phyloP scores from a whole-genome alignment of 2,329 filamentous ascomycete species.

The Alternaria hordeiaustralica region DNA sequence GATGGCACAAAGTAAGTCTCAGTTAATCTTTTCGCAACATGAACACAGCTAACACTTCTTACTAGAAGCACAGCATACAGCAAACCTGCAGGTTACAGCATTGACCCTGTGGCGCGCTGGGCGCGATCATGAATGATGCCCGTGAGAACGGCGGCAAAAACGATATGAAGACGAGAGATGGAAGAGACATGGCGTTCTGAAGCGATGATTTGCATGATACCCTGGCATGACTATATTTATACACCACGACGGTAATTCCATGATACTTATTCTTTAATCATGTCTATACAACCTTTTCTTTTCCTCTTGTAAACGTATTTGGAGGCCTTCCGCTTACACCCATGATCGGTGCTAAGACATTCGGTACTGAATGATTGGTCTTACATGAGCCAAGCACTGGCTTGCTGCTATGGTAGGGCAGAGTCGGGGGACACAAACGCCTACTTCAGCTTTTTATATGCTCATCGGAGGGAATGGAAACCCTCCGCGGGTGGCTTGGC shows the following conservation, averaged over 20 bases:
- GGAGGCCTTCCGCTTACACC: neutral
- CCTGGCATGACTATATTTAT: neutral
- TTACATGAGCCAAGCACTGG: neutral
- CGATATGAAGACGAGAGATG: neutral
- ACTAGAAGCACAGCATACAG: neutral
- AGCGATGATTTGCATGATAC: neutral
- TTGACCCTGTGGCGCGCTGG: neutral
- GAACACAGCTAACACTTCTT: neutral
- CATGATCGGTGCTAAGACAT: neutral
- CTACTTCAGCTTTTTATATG: neutral
- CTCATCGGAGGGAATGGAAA: neutral
- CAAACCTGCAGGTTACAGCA: neutral
- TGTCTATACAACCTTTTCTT: neutral
- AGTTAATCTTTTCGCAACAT: rapidly evolving
- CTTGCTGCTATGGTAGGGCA: neutral
- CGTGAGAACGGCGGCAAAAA: neutral
- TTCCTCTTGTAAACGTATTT: neutral
- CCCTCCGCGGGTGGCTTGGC: neutral
- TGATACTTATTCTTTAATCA: neutral
- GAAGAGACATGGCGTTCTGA: neutral
- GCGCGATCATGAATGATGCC: neutral
- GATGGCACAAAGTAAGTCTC: neutral
- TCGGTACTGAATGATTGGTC: neutral
- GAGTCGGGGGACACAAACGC: neutral
- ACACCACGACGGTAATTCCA: neutral